phyloP scores from a whole-genome alignment of 805 yeast genomes.

The Candida insectalens region DNA sequence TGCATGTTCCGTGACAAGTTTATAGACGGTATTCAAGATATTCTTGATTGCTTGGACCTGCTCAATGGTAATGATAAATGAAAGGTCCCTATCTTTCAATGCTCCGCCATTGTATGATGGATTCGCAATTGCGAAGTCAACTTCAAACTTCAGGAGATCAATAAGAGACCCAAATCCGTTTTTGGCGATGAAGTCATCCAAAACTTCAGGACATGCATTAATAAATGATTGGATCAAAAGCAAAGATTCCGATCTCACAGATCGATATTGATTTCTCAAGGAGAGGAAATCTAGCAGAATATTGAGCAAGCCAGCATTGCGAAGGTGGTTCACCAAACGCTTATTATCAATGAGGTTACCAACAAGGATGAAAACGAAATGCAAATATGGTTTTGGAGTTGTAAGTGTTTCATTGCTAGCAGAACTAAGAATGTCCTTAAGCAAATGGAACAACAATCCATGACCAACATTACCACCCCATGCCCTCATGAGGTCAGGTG shows the following conservation, averaged over 20 bases:
- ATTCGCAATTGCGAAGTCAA: slow-evolving; percentile 49
- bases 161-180: slow-evolving; percentile 61
- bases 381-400: slow-evolving; percentile 17
- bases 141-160: slow-evolving; percentile 51
- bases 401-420: slow-evolving; percentile 26
- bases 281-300: slow-evolving; percentile 54
- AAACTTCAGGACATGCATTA: slow-evolving; percentile 34
- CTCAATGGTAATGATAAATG: slow-evolving; percentile 44
- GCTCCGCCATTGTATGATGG: slow-evolving; percentile 48
- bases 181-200: slow-evolving; percentile 53
- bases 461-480: slow-evolving; percentile 83
- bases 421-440: slow-evolving; percentile 51
- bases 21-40: slow-evolving; percentile 51
- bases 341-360: slow-evolving; percentile 52
- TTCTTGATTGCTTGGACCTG: slow-evolving; percentile 53
- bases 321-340: slow-evolving; percentile 43
- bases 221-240: slow-evolving; percentile 43
- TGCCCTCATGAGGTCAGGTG: slow-evolving; percentile 66
- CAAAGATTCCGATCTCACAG: slow-evolving; percentile 54
- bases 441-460: slow-evolving; percentile 66
- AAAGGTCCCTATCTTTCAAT: slow-evolving; percentile 39
- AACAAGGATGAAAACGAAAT: slow-evolving; percentile 47
- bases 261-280: slow-evolving; percentile 38
- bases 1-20: slow-evolving; percentile 59
- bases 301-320: slow-evolving; percentile 68